Evolutionary conservation across 2,329 filamentous ascomycete species (phyloP), one percentile per base, ranked within the genome.

Genomic region (Beauveria rudraprayagi): DNA sequence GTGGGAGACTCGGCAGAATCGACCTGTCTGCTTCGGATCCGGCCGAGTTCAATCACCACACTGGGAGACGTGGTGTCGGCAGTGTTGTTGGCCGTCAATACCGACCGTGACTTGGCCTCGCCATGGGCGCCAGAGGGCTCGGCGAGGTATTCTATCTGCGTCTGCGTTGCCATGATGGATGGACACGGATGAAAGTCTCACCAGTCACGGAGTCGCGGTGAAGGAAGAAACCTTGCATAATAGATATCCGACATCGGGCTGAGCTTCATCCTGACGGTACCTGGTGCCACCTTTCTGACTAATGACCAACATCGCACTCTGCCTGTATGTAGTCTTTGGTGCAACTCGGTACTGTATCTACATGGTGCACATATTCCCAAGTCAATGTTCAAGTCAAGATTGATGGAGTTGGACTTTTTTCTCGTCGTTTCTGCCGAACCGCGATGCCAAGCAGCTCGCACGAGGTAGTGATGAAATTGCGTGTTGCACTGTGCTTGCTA

Each of bases 1-100:
- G n/a, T 34, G 41, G 6, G 48, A 28, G 37, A 22, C 2, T 55
- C 53, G 3, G 16, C 47, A 46, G 47, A 11, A 5, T 63, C 61
- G 14, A 41, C 26, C 53, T 63, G 61, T 54, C 61, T 55, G 48
- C 58, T 63, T 16, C 62, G 40, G n/a, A 63, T 47, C 3, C 54
- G 46, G 28, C 50, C 30, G n/a, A 61, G 59, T 30, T 63, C 62
- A n/a, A 63, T 51, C 28, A 48, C 6, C 30, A 57, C 11, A 8
- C 44, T 48, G 24, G 55, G 44, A 3, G 55, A 47, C 11, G 55
- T 30, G 44, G 19, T 40, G 44, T 57, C 55, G 28, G 28, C 28
- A 14, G 19, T 40, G 16, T 48, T 48, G 30, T 48, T 56, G 44
- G 40, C 16, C 5, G 43, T 26, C 1, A 28, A 44, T 14, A 28